Base-by-base conservation (phyloP, 305 asterid genomes). In the Rubia tinctorum region DNA sequence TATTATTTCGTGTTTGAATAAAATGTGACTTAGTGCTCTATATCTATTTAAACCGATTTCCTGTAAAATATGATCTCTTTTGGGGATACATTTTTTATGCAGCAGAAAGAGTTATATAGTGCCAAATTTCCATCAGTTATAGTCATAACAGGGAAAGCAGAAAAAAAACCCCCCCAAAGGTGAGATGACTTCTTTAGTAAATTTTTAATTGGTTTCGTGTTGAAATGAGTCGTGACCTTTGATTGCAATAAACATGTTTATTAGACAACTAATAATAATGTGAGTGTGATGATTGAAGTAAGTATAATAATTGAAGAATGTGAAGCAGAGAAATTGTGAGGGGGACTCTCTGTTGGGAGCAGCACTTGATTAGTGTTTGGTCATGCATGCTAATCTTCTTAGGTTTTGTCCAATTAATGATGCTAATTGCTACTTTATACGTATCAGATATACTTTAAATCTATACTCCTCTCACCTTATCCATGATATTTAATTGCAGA, bases 321-420 rank as follows among this genome's bases (percentile, higher is more conserved):
- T 53, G 59, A 53, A 49, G 14, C 15, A 7, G 6, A 7, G 23
- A n/a, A 56, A n/a, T 49, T 37, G 12, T 4, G 37, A 10, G 4
- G 42, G 59, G 49, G 49, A 12, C 49, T 7, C 8, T 39, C 7
- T 40, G 67, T 23, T 43, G 11, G 65, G 17, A 56, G 65, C 20
- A 30, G 2, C 53, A 66, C 20, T 74, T 56, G 78, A 74, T 66
- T 66, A 44, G 34, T 25, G 73, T 74, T 42, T 56, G 23, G 34
- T 67, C 73, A 74, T 62, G 78, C 78, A 74, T 62, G 78, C 73
- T 30, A 22, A 8, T 22, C 37, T 43, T n/a, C 34, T 43, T 3
- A 37, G 3, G 66, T 30, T 37, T 30, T 66, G 69, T 66, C 69
- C 51, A 39, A 39, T 66, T 23, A 22, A 53, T 53, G 39, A 64